Base-by-base conservation (phyloP, 108 stramenopile genomes). In the Thalassiosira profunda region DNA sequence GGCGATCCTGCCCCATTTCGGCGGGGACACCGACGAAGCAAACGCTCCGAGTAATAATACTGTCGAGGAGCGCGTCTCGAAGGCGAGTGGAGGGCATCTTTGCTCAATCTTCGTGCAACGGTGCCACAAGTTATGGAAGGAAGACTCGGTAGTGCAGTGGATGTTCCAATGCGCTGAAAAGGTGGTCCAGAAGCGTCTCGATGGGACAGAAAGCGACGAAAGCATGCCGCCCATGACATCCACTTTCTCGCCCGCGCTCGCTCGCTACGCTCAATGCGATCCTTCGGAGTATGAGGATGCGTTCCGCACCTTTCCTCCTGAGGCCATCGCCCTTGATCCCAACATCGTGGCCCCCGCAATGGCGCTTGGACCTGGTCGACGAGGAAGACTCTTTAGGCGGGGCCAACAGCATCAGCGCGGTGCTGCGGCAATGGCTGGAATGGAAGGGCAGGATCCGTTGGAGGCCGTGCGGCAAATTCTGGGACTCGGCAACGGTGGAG, bases 301-400 rank as follows among this genome's bases (percentile, higher is more conserved):
- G 18, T 82, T 92, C 33, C 81, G 78, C 56, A 80, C 76, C 2
- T 84, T 92, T 52, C 91, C 93, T 2, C 84, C 82, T 2, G 93
- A 95, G 38, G 89, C 80, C 10, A 90, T 91, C 51, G 85, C 87
- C 2, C 41, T 94, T 31, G 82, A 94, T 76, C 84, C 79, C 9
- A 82, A 70, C 35, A 53, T 91, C 33, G 79, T 94, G 8, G 88
- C 72, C 14, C 83, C 83, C 30, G 88, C 93, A n/a, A 71, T 94
- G 72, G 74, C 25, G 34, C 49, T 88, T 15, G 79, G 85, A 35
- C 73, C 87, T 6, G 86, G 90, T 79, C 79, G 90, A 18, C 79
- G 84, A 21, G 63, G 76, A 29, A 55, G 90, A 30, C 80, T 91
- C 35, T 43, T 88, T 43, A 74, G 87, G 36, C 49, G 76, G 11